Conservation (phyloP, 2,329 filamentous ascomycete species). For the Alternaria alternata region DNA sequence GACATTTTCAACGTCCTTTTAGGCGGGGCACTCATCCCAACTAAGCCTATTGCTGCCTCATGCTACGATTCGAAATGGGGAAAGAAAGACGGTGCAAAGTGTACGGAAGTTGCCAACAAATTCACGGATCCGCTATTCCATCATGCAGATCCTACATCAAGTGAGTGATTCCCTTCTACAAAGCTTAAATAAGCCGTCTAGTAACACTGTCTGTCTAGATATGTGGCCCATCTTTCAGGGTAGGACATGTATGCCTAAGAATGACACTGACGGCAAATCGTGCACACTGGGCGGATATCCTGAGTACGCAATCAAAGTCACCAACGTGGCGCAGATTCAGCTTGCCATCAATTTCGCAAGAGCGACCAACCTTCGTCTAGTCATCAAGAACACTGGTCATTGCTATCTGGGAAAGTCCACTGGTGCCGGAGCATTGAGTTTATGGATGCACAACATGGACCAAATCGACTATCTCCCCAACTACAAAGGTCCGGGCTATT, state of each 20-base stretch:
- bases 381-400: slow-evolving; percentile 46
- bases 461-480: slow-evolving; percentile 35
- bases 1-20: slow-evolving; percentile 22
- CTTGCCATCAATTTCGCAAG: slow-evolving; percentile 41
- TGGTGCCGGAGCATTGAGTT: slow-evolving; percentile 32
- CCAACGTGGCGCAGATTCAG: slow-evolving; percentile 37
- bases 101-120: slow-evolving; percentile 14
- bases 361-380: slow-evolving; percentile 34
- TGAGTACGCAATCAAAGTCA: slow-evolving; percentile 35
- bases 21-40: slow-evolving; percentile 24
- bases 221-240: slow-evolving; percentile 42
- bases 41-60: slow-evolving; percentile 24
- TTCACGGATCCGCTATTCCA: slow-evolving; percentile 21
- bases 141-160: slow-evolving; percentile 38
- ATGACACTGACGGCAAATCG: slow-evolving; percentile 28
- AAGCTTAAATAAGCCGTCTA: background rate
- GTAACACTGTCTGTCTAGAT: background rate
- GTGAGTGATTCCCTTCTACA: background rate
- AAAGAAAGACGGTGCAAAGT: slow-evolving; percentile 13
- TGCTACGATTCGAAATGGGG: slow-evolving; percentile 29
- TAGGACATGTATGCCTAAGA: slow-evolving; percentile 35
- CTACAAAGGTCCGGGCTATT: slow-evolving; percentile 36
- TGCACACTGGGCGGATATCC: slow-evolving; percentile 41
- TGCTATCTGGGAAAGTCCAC: slow-evolving; percentile 40
- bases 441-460: slow-evolving; percentile 45